A percentile compares a stretch with the other conserved stretches of the same genome.
Evolutionary conservation across 2,329 filamentous ascomycete genomes (phyloP).

Genomic region (Nannizziopsis barbatae): DNA sequence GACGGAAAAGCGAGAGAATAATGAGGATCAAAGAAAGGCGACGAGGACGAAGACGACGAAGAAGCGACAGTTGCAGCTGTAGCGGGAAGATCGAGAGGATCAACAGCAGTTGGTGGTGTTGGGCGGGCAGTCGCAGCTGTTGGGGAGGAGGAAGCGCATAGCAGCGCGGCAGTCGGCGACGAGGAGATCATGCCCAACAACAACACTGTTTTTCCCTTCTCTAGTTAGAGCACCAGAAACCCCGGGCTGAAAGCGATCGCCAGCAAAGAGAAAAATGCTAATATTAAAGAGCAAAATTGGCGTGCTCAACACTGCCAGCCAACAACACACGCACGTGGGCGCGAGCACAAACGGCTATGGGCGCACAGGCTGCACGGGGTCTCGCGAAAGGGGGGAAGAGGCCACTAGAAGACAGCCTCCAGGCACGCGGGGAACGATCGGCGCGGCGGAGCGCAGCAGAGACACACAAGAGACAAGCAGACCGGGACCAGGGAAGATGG

Average conservation of each 20-base stretch:
- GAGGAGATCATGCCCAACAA: slow-evolving; percentile 28
- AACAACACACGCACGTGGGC: slow-evolving; percentile 17
- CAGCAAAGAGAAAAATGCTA: no score
- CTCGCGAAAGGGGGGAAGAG: neutral
- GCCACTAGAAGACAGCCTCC: slow-evolving; percentile 1
- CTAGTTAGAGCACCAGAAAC: no score
- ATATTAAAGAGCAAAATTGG: no score
- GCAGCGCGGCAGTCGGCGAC: slow-evolving; percentile 31
- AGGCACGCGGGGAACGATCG: slow-evolving; percentile 2
- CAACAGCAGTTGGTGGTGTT: neutral
- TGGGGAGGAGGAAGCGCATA: slow-evolving; percentile 23
- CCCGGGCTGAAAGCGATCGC: no score
- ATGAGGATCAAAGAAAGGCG: neutral
- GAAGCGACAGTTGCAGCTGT: slow-evolving; percentile 23
- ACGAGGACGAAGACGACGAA: slow-evolving; percentile 13
- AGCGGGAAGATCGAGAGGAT: slow-evolving; percentile 12
- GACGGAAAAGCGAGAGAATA: slow-evolving; percentile 16
- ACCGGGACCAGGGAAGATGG: no score
- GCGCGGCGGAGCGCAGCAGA: neutral
- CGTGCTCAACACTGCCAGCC: neutral
- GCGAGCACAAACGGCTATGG: slow-evolving; percentile 9
- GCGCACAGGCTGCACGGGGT: neutral
- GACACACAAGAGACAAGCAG: no score
- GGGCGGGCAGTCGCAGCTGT: slow-evolving; percentile 6
- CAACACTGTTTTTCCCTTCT: no score